phyloP scores from a whole-genome alignment of 805 yeast genomes.

The Kodamaea laetipori region DNA sequence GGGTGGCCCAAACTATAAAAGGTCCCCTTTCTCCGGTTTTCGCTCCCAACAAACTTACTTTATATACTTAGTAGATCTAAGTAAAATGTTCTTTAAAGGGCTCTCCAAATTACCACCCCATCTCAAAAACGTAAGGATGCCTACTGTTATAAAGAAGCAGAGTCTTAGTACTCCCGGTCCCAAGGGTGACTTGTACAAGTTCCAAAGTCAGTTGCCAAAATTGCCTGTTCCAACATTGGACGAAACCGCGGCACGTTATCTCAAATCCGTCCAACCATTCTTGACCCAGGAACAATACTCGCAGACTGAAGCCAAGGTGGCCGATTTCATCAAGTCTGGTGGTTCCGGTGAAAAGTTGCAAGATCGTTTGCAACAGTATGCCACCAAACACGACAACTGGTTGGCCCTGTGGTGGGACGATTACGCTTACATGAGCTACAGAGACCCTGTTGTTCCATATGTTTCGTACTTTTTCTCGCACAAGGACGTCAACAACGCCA shows the following conservation, averaged over 20 bases:
- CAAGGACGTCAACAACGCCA: constrained; percentile 59
- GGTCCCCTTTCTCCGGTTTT: constrained; percentile 2
- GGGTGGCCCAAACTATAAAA: background rate
- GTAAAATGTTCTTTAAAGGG: constrained; percentile 10
- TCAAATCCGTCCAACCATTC: constrained; percentile 72
- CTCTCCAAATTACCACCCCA: constrained; percentile 1
- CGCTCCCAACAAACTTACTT: background rate
- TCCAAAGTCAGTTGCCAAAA: constrained; percentile 73
- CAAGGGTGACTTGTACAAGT: constrained; percentile 70
- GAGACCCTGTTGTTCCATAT: constrained; percentile 94
- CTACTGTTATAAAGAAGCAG: constrained; percentile 12
- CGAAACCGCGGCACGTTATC: constrained; percentile 68
- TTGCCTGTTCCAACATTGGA: constrained; percentile 85
- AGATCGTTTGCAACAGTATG: constrained; percentile 57
- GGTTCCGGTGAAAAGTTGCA: constrained; percentile 74
- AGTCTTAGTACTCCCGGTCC: constrained; percentile 27
- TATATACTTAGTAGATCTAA: constrained; percentile 3
- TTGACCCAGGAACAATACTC: constrained; percentile 53
- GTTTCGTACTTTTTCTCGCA: constrained; percentile 90
- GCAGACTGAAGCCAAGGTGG: constrained; percentile 55
- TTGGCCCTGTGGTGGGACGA: constrained; percentile 91
- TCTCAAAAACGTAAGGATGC: constrained; percentile 8
- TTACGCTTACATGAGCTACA: constrained; percentile 84
- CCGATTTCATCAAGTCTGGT: constrained; percentile 62
- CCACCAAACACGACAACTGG: constrained; percentile 79